Conservation (phyloP, 2,329 filamentous ascomycete genomes). For the Fusarium sp. region DNA sequence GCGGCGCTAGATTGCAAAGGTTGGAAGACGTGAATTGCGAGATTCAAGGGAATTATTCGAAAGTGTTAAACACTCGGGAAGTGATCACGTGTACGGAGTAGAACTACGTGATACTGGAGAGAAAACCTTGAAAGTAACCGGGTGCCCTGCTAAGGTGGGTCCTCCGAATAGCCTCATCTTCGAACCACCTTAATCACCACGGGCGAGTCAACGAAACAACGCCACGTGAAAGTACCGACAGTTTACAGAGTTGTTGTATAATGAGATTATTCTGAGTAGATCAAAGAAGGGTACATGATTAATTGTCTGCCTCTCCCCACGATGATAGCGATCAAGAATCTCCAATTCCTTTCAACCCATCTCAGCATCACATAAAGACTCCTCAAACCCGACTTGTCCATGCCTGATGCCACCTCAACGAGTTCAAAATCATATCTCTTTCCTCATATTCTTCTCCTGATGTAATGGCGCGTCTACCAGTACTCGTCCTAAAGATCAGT, state of each 20-base stretch:
- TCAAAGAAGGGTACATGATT: not conserved
- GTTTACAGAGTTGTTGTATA: fast-evolving
- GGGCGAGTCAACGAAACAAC: not conserved
- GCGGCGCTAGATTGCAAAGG: not conserved
- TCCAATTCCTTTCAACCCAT: not conserved
- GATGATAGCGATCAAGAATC: too few relatives aligned
- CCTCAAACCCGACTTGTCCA: not conserved
- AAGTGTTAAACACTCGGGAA: not conserved
- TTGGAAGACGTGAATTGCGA: not conserved
- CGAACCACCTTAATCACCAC: not conserved
- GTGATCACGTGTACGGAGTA: too few relatives aligned
- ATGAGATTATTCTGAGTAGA: not conserved
- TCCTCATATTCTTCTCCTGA: not conserved
- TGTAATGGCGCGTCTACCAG: not conserved
- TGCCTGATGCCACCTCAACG: not conserved
- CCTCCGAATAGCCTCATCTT: not conserved
- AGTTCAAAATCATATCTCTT: not conserved
- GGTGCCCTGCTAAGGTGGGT: not conserved
- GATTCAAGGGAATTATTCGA: fast-evolving
- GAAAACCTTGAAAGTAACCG: not conserved
- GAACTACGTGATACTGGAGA: not conserved
- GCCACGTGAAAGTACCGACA: not conserved
- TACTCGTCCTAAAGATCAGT: not conserved
- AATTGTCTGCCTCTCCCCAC: not conserved
- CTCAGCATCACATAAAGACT: not conserved